These are phyloP conservation scores for Gaultheria prostrata DNA, from an alignment of 148 eudicot species.

Conservation along the genomic window DNA sequence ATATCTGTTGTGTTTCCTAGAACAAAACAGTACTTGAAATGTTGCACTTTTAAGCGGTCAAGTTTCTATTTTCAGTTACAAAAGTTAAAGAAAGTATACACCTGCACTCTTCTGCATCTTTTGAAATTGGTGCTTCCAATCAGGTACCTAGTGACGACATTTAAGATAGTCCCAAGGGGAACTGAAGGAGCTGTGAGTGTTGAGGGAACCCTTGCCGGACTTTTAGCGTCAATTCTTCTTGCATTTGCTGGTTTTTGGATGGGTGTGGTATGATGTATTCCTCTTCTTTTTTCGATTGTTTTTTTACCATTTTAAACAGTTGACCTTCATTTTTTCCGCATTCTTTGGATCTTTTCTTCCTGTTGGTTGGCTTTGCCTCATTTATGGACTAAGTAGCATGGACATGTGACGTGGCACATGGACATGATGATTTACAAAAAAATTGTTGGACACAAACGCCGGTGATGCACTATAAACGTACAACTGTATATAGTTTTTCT, in stretches of 20 bases:
- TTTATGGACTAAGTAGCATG: not conserved
- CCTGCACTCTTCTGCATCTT: not conserved
- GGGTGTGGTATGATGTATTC: conserved; percentile 52
- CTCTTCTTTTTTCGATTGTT: not conserved
- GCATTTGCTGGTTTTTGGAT: conserved; percentile 58
- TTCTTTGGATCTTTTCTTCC: not conserved
- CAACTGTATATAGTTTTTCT: not conserved
- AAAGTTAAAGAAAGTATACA: not conserved
- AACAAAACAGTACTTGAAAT: not conserved
- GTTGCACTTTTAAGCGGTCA: not conserved
- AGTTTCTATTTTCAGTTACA: not conserved
- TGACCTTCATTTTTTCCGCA: not conserved
- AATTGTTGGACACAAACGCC: not conserved
- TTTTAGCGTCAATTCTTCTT: conserved; percentile 75
- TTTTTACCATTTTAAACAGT: not conserved
- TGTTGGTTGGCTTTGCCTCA: not conserved
- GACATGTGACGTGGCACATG: not conserved
- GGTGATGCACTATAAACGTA: not conserved
- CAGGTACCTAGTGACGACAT: conserved; percentile 87
- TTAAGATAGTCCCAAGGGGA: conserved; percentile 88
- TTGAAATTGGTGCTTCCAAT: conserved; percentile 15
- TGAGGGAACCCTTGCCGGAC: conserved; percentile 90
- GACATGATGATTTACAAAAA: not conserved
- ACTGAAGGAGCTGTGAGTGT: conserved; percentile 95
- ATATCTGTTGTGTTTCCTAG: not conserved